Base-by-base conservation (phyloP, 108 stramenopile species). In the Aurantiochytrium sp. region DNA sequence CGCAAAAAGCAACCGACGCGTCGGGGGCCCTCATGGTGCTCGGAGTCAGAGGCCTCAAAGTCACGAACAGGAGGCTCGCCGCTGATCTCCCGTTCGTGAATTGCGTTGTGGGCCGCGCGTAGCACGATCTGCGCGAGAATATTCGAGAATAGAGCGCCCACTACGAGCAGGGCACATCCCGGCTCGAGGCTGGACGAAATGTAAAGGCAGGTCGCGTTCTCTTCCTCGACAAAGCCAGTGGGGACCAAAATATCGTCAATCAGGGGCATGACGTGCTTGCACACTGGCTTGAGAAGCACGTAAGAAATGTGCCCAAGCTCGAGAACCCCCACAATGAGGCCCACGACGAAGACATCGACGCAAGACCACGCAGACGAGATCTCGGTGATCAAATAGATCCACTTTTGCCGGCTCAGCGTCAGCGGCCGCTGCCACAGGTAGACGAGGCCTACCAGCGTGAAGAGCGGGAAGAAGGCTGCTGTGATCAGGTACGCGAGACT, bases 181-280 rank as follows among this genome's bases (percentile, higher is more conserved):
- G 45, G 39, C 30, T 81, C 73, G 8, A 81, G 45, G n/a, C 42
- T 48, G 6, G 73, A 81, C 12, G 39, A 15, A 42, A 81, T 41
- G 73, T 81, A 81, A 12, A 81, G 45, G 45, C 73, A 81, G 39
- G 73, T 81, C 19, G 73, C 73, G 45, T 81, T 48, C 30, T 81
- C 73, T 81, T 81, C 73, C n/a, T 24, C 17, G 6, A 81, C 45
- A 48, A 81, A 48, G 0, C 73, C 73, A 39, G 45, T 48, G 1
- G 73, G 73, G 36, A 81, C 42, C 8, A 81, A 42, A 6, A 81
- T 24, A 41, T 48, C 73, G 6, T 81, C 19, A 42, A 81, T 81
- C 21, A 48, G n/a, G 6, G 73, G 73, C 3, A 81, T 12, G 10
- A 81, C n/a, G 24, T 81, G 73, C 27, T 22, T 81, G 45, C 73